Evolutionary conservation across 495 filamentous ascomycete genomes (phyloP), one percentile per base, ranked within the genome.

Genomic region (Thermothielavioides terrestris): DNA sequence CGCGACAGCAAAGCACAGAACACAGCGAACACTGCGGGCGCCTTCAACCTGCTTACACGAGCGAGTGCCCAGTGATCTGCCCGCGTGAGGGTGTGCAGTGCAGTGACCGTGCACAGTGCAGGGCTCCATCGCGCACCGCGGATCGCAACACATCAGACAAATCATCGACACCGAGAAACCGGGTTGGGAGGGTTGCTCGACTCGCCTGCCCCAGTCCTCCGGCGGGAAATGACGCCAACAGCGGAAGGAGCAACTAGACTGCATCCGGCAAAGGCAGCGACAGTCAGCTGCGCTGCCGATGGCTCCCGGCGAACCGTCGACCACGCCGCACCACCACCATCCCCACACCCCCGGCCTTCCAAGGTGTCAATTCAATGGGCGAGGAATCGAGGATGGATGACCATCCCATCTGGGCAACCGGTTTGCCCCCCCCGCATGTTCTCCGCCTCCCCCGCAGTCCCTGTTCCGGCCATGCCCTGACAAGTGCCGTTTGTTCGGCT

Each of bases 371-470:
- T n/a, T n/a, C n/a, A n/a, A n/a, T n/a, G n/a, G n/a, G n/a, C n/a
- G n/a, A n/a, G n/a, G n/a, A n/a, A n/a, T n/a, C n/a, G n/a, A n/a
- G n/a, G n/a, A n/a, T n/a, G n/a, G n/a, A n/a, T n/a, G n/a, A n/a
- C n/a, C n/a, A n/a, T n/a, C n/a, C n/a, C n/a, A n/a, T n/a, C n/a
- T n/a, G n/a, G n/a, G n/a, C n/a, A n/a, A n/a, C n/a, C n/a, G n/a
- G n/a, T n/a, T n/a, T n/a, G n/a, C n/a, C n/a, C n/a, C n/a, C n/a
- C n/a, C n/a, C n/a, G n/a, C 36, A 15, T 17, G 7, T 27, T 28
- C 47, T 41, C 37, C 38, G 30, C 36, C 32, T 34, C 42, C 47
- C 37, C 47, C 47, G 28, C 47, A 42, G 12, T 35, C 2, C 11
- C 14, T 20, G 30, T 18, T 11, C 12, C 6, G 27, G 6, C 27